A percentile compares a stretch with the other conserved stretches of the same genome.
Evolutionary conservation across 169 alveolate genomes (phyloP).

Genomic region (Sarcocystis neurona): DNA sequence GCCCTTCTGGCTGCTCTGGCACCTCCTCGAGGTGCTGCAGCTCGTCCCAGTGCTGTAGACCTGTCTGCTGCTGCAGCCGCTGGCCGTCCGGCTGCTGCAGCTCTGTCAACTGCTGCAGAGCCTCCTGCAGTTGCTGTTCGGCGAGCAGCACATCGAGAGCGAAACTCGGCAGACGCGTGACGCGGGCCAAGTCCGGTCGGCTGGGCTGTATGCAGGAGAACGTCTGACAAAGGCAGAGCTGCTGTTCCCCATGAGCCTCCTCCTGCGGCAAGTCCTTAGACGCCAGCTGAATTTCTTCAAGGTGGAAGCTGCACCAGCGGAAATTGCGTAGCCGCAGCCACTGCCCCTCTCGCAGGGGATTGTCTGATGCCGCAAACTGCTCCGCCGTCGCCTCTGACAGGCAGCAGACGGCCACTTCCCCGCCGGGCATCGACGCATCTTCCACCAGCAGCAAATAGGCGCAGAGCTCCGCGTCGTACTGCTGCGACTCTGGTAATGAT

Average conservation of each 20-base stretch:
- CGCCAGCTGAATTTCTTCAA: neutral
- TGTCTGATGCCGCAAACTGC: slow-evolving; percentile 16
- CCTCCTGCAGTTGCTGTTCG: neutral
- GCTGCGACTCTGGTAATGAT: neutral
- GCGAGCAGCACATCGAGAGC: neutral
- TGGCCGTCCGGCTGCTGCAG: no score
- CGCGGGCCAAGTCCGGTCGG: slow-evolving; percentile 13
- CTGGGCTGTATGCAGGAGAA: slow-evolving; percentile 22
- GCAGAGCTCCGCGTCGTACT: slow-evolving; percentile 37
- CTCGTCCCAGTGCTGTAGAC: no score
- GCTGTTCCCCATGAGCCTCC: no score
- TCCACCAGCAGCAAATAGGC: slow-evolving; percentile 16
- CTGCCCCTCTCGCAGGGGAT: neutral
- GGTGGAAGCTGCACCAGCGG: neutral
- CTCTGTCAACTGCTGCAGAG: slow-evolving; percentile 22
- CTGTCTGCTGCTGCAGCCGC: no score
- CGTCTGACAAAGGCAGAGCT: no score
- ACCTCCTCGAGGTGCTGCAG: no score
- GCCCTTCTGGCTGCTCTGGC: no score
- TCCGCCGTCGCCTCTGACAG: slow-evolving; percentile 6
- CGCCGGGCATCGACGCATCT: slow-evolving; percentile 36
- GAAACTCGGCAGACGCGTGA: slow-evolving; percentile 21
- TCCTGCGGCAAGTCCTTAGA: no score
- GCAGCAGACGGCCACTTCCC: neutral
- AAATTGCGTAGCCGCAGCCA: slow-evolving; percentile 42